phyloP scores from a whole-genome alignment of 73 alveolate species.

The Uronychia setigera region DNA sequence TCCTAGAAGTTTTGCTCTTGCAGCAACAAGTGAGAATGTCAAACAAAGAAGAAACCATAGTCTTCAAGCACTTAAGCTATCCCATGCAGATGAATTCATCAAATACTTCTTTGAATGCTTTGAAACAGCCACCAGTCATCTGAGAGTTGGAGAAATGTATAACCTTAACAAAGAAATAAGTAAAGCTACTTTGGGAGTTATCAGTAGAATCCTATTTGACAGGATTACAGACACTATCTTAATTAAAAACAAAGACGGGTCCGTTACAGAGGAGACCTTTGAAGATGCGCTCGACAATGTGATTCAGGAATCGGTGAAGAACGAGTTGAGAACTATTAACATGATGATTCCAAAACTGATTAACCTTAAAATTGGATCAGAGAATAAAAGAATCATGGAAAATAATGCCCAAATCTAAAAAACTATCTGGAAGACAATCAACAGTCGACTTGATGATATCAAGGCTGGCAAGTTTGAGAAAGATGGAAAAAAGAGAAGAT shows the following conservation, averaged over 20 bases:
- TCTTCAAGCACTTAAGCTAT: not conserved
- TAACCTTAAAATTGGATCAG: not conserved
- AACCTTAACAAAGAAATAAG: not conserved
- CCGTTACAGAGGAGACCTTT: not conserved
- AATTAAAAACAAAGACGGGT: not conserved
- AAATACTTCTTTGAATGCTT: not conserved
- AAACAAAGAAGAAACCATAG: not conserved
- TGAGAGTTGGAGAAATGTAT: not conserved
- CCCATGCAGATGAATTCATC: not conserved
- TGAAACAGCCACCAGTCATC: not conserved
- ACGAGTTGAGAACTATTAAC: not conserved
- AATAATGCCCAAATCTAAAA: not conserved
- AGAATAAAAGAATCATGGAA: not conserved
- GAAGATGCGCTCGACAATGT: not conserved
- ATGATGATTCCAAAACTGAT: conserved; percentile 9
- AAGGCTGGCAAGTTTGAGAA: conserved; percentile 2
- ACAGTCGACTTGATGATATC: not conserved
- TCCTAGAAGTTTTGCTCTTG: not conserved
- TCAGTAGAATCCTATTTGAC: conserved; percentile 3
- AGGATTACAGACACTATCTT: not conserved
- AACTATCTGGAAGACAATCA: not conserved
- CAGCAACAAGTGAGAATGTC: not conserved
- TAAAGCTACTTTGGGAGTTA: not conserved
- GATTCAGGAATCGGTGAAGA: not conserved
- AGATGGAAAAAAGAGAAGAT: not conserved